Evolutionary conservation across 257 asterid genomes (phyloP).

Genomic region (Jacaranda copaia): DNA sequence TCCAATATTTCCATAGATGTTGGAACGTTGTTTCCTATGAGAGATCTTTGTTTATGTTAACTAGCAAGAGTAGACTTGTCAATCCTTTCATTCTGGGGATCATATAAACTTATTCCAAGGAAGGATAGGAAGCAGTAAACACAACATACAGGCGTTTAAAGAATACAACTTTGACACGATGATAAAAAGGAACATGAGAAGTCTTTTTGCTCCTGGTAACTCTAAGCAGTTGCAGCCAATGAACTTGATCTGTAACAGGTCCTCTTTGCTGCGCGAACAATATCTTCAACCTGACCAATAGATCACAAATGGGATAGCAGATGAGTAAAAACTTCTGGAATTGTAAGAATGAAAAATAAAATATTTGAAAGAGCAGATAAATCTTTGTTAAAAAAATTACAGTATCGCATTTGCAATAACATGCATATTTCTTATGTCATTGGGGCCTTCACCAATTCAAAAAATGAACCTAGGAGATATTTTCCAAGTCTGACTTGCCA

Average conservation of each 20-base stretch:
- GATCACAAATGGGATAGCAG: neutral
- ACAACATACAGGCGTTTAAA: slow-evolving; percentile 22
- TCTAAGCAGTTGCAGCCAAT: slow-evolving; percentile 47
- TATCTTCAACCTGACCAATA: slow-evolving; percentile 52
- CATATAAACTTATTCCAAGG: slow-evolving; percentile 22
- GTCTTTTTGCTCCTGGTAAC: neutral
- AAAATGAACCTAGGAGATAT: neutral
- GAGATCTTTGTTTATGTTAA: neutral
- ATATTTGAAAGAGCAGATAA: neutral
- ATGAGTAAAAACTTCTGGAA: neutral
- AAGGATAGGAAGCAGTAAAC: slow-evolving; percentile 13
- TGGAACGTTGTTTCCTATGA: slow-evolving; percentile 5
- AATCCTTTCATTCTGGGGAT: slow-evolving; percentile 24
- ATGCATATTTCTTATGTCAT: neutral
- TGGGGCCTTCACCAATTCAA: neutral
- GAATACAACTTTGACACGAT: slow-evolving; percentile 28
- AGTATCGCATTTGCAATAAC: neutral
- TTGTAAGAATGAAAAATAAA: neutral
- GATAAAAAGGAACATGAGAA: slow-evolving; percentile 23
- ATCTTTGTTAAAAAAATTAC: neutral
- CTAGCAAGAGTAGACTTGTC: slow-evolving; percentile 11
- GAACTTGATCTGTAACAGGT: slow-evolving; percentile 53
- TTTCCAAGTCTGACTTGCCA: neutral
- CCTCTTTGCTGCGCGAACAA: slow-evolving; percentile 63
- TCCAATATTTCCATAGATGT: slow-evolving; percentile 16